A percentile compares a stretch with the other conserved stretches of the same genome.
Evolutionary conservation across 2,329 filamentous ascomycete species (phyloP).

Genomic region (Xylariaceae sp.): DNA sequence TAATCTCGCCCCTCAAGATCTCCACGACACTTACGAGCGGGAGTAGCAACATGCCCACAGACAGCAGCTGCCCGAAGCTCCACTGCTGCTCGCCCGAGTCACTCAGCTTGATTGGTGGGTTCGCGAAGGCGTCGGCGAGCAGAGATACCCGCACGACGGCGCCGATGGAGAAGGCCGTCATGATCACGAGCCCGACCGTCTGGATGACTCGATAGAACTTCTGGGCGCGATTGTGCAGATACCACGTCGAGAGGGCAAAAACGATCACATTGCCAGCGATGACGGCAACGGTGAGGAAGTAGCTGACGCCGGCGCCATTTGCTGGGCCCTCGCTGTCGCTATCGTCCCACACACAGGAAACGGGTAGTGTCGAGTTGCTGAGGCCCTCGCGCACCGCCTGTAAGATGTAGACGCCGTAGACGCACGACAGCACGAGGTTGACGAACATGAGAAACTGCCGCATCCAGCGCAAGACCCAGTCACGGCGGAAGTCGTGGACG

Average conservation of each 20-base stretch:
- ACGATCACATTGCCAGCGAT: constrained; percentile 55
- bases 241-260: constrained; percentile 59
- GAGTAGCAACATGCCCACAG: constrained; percentile 54
- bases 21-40: constrained; percentile 57
- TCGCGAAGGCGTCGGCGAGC: constrained; percentile 57
- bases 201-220: constrained; percentile 52
- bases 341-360: constrained; percentile 53
- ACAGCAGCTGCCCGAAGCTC: constrained; percentile 61
- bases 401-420: constrained; percentile 54
- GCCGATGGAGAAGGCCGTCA: constrained; percentile 53
- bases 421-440: constrained; percentile 55
- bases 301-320: constrained; percentile 41
- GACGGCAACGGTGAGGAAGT: constrained; percentile 57
- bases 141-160: constrained; percentile 54
- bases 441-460: constrained; percentile 62
- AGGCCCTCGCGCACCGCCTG: constrained; percentile 49
- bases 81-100: constrained; percentile 53
- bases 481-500: constrained; percentile 60
- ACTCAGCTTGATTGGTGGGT: constrained; percentile 43
- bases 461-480: constrained; percentile 64
- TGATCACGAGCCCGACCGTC: constrained; percentile 49
- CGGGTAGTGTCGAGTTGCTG: constrained; percentile 48
- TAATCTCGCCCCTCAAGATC: constrained; percentile 46
- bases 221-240: constrained; percentile 53
- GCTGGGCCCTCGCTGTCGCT: constrained; percentile 28